Conservation (phyloP, 306 rosid species). For the Medicago ruthenica region DNA sequence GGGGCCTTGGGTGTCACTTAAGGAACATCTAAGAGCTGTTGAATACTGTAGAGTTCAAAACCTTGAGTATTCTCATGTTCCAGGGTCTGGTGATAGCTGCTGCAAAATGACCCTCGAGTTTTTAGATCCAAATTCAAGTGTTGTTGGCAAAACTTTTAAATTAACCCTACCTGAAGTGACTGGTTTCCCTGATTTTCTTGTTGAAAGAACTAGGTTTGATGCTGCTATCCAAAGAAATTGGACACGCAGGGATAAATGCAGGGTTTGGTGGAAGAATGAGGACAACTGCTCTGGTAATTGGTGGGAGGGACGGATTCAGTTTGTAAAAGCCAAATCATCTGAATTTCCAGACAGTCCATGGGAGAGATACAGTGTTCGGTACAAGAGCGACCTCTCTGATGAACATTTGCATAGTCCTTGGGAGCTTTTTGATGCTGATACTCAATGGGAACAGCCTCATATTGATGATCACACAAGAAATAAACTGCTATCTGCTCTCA, state of each 20-base stretch:
- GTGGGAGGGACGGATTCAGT: conserved; percentile 89
- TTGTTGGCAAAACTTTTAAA: conserved; percentile 64
- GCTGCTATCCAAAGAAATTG: conserved; percentile 84
- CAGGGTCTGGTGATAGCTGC: conserved; percentile 99
- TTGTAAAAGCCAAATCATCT: conserved; percentile 64
- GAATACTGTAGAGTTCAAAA: conserved; percentile 77
- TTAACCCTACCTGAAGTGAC: conserved; percentile 89
- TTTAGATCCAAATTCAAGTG: conserved; percentile 74
- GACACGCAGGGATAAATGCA: conserved; percentile 91
- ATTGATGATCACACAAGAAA: conserved; percentile 61
- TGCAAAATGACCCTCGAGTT: conserved; percentile 88
- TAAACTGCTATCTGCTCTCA: conserved; percentile 62
- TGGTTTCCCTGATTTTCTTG: conserved; percentile 94
- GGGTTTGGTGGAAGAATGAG: conserved; percentile 98
- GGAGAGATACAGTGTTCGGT: conserved; percentile 81
- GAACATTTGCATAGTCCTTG: conserved; percentile 92
- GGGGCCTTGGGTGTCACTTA: conserved; percentile 75
- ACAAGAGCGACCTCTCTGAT: conserved; percentile 74
- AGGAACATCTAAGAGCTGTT: conserved; percentile 70
- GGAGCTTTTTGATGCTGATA: conserved; percentile 86
- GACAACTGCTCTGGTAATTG: conserved; percentile 81
- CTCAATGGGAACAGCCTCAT: conserved; percentile 80
- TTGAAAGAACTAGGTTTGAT: conserved; percentile 80
- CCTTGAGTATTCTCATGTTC: conserved; percentile 76
- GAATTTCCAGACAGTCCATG: conserved; percentile 95